These are phyloP conservation scores for Suillus subaureus DNA, from an alignment of 768 basidiomycete genomes.

Conservation along the genomic window DNA sequence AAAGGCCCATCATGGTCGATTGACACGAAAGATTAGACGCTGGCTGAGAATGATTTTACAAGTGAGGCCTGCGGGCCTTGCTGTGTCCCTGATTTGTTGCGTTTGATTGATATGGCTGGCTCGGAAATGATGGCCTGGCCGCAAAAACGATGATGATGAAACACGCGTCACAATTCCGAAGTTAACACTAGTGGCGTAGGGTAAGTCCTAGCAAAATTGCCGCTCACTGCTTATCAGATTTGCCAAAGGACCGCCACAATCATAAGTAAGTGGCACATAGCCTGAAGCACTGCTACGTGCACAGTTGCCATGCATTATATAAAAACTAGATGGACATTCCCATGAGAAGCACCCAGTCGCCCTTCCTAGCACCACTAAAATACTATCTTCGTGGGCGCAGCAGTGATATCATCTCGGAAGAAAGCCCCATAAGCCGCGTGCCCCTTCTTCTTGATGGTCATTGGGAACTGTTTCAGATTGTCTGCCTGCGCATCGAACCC, in stretches of 20 bases:
- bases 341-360: not conserved
- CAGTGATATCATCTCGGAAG: conserved; percentile 63
- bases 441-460: conserved; percentile 96
- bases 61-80: not conserved
- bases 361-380: conserved; percentile 44
- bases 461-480: conserved; percentile 80
- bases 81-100: conserved; percentile 5
- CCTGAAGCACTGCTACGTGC: conserved; percentile 3
- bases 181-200: not conserved
- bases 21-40: conserved; percentile 9
- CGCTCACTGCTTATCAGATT: not conserved
- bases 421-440: conserved; percentile 91
- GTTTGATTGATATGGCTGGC: conserved; percentile 5
- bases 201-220: not conserved
- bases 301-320: not conserved
- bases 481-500: conserved; percentile 73
- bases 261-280: not conserved
- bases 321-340: not conserved
- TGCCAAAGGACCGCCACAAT: not conserved
- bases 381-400: conserved; percentile 76
- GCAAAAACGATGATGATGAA: not conserved
- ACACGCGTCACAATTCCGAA: conserved; percentile 2
- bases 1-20: conserved; percentile 74
- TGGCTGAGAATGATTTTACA: not conserved
- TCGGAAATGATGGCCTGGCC: not conserved